Evolutionary conservation across 495 filamentous ascomycete genomes (phyloP), one percentile per base, ranked within the genome.

Genomic region (Hypoxylon cercidicola): DNA sequence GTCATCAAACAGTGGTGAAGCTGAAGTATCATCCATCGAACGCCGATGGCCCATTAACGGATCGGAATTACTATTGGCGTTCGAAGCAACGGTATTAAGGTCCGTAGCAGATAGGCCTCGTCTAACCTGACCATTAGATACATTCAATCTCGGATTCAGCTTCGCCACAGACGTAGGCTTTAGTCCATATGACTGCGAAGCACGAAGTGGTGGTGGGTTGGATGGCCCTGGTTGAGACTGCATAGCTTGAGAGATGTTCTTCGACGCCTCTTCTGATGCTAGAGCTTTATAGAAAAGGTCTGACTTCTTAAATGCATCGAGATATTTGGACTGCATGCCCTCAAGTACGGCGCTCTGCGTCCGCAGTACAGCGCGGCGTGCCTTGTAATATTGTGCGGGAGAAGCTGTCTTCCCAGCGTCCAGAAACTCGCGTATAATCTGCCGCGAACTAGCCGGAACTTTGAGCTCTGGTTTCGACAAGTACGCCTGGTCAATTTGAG

Each of bases 281-380:
- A 98, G 81, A 65, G 92, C 97, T 68, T 99, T 98, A 82, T 92
- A 98, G 73, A 92, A 99, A 0, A 98, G 72, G 69, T 97, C 93
- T 0, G 93, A 97, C 48, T 88, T 89, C 67, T 92, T 95, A 75
- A 99, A 99, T 40, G 87, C 89, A 16, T 88, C 86, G 60, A 93
- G 93, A 69, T 96, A 85, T 32, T 79, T 86, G 30, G 83, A 84
- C 57, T 93, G 86, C 85, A 99, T 89, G 55, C 90, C 88, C 63
- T 96, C 90, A 25, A 97, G 81, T 0, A 93, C 89, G 0, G 84
- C 81, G 23, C 90, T 96, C 68, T 99, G 95, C 0, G 92, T 90
- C 47, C 84, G 84, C 20, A 98, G 74, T 32, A 98, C 88, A 34
- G 93, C 91, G 20, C 87, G 87, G 32, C 95, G 83, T 32, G 96